Evolutionary conservation across 768 basidiomycete species (phyloP), one percentile per base, ranked within the genome.

Genomic region (Amanita phalloides): DNA sequence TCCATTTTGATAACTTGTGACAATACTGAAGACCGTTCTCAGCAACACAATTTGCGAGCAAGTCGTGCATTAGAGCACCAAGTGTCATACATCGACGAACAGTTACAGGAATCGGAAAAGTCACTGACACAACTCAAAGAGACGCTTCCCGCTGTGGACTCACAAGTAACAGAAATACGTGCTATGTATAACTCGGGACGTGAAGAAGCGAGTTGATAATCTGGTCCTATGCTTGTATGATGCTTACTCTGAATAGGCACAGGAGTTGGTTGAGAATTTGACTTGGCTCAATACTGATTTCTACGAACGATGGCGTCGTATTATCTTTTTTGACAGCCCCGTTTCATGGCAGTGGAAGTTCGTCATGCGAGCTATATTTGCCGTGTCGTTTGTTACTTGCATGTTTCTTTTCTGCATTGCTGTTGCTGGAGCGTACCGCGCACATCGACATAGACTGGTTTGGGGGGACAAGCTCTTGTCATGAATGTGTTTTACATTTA

Each of bases 381-480:
- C 78, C 11, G 55, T 79, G 3, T 74, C 75, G 3, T 74, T 86
- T 57, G 59, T 83, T 44, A 65, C 74, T 20, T 83, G 81, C 63
- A 67, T 76, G 38, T 79, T 78, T 73, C 65, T 83, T 11, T 66
- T 74, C 23, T 84, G 75, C 75, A 74, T 82, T 28, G 77, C 79
- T 0, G 61, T 85, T 17, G 70, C 72, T 21, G 87, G 86, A 28
- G 86, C 78, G 23, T 83, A 85, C 54, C 72, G 81, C 35, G 87
- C 86, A 20, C 84, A 90, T 62, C 73, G 82, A 57, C 79, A 86
- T 58, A 70, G 84, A 38, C 75, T 87, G 20, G 78, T 90, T 11
- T 90, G 86, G 85, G 87, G 87, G 47, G 85, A 86, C 59, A 76
- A 80, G 48, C 70, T 90, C 52, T 84, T 88, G 75, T 84, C 81